A percentile compares a stretch with the other conserved stretches of the same genome.
These are phyloP conservation scores for Hermanozyma aechmeae DNA, from an alignment of 805 yeast species.

Conservation along the genomic window DNA sequence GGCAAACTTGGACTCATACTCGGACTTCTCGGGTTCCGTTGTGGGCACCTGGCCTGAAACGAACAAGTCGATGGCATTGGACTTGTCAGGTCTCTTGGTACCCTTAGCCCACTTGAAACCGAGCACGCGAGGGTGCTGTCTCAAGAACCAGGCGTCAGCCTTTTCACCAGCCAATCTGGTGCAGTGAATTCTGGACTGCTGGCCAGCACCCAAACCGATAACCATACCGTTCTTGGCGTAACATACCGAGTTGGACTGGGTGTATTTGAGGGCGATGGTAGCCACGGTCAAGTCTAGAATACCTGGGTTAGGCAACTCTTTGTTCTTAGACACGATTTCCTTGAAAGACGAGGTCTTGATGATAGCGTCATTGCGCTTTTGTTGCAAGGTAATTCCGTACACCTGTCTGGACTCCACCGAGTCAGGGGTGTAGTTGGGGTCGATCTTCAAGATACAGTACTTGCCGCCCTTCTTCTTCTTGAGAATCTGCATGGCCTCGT, in stretches of 20 bases:
- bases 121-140: conserved; percentile 94
- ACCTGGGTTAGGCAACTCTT: conserved; percentile 85
- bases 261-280: conserved; percentile 92
- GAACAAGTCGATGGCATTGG: conserved; percentile 91
- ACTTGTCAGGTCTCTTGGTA: conserved; percentile 95
- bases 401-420: conserved; percentile 84
- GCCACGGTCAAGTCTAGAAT: conserved; percentile 92
- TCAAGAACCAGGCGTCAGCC: conserved; percentile 99
- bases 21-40: conserved; percentile 85
- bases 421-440: conserved; percentile 86
- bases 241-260: conserved; percentile 97
- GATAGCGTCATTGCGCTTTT: conserved; percentile 96
- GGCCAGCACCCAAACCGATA: conserved; percentile 98
- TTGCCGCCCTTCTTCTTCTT: conserved; percentile 94
- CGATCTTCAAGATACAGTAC: conserved; percentile 93
- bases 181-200: conserved; percentile 98
- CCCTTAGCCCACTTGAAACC: conserved; percentile 97
- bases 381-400: conserved; percentile 90
- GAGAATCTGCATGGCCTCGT: conserved; percentile 84
- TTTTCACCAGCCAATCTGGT: conserved; percentile 98
- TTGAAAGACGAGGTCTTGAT: conserved; percentile 84
- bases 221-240: conserved; percentile 99
- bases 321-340: conserved; percentile 84
- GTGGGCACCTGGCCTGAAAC: conserved; percentile 90
- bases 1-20: conserved; percentile 83